Evolutionary conservation across 371 early-diverging fungal genomes (phyloP).

Genomic region (Synchytrium microbalum): DNA sequence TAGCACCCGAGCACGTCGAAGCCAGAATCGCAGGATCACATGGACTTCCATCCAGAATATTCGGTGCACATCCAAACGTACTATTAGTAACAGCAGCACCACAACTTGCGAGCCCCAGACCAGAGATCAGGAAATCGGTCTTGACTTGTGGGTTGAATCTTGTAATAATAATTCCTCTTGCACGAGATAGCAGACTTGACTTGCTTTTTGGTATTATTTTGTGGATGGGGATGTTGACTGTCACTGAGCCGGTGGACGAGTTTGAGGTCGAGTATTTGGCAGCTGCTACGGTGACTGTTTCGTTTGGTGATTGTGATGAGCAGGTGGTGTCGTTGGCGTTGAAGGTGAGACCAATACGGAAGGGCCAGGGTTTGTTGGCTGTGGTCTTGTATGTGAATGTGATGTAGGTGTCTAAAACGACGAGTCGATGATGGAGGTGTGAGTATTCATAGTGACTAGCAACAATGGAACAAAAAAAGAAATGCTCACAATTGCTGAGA

Average conservation of each 20-base stretch:
- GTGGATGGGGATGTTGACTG: neutral
- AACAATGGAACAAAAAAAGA: neutral
- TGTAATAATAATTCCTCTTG: neutral
- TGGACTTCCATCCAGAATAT: neutral
- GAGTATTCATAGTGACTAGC: neutral
- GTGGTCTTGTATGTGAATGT: neutral
- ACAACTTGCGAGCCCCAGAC: neutral
- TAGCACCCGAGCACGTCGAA: neutral
- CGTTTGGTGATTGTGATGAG: neutral
- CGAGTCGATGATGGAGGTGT: neutral
- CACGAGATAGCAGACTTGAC: neutral
- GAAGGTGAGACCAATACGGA: neutral
- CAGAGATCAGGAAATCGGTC: neutral
- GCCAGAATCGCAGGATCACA: neutral
- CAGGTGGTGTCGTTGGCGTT: neutral
- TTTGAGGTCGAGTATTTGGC: neutral
- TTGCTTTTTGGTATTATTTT: neutral
- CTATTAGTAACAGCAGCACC: neutral
- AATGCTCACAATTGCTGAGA: neutral
- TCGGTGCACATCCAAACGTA: neutral
- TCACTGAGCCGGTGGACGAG: neutral
- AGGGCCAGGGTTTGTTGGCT: neutral
- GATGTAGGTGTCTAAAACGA: neutral
- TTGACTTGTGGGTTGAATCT: neutral
- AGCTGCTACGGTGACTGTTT: neutral